Percentiles rank a stretch among this genome's conserved stretches.
phyloP scores from a whole-genome alignment of 225 moss, liverwort and hornwort species.

The Anthoceros angustus region DNA sequence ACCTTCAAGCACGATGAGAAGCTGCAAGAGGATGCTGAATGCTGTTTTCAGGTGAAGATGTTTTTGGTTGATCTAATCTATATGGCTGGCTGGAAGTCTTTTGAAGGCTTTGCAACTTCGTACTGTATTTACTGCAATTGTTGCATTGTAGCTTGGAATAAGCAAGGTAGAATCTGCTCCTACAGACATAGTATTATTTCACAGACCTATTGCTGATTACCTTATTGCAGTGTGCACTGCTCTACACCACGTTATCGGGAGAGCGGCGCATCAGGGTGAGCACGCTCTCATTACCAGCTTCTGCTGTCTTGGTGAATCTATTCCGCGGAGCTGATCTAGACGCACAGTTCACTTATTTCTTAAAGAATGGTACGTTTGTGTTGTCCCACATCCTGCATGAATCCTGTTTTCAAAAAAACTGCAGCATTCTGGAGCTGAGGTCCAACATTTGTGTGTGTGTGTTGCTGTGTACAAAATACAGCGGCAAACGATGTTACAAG shows the following conservation, averaged over 20 bases:
- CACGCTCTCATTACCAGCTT: constrained; percentile 73
- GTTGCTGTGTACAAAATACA: constrained; percentile 14
- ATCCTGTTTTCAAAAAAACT: not conserved
- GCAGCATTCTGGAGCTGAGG: not conserved
- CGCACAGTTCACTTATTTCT: constrained; percentile 91
- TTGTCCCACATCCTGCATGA: not conserved
- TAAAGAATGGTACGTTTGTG: constrained; percentile 57
- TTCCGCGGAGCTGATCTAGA: constrained; percentile 98
- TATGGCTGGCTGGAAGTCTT: constrained; percentile 8
- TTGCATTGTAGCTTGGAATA: no score
- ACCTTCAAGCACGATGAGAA: constrained; percentile 99
- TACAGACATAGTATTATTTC: no score
- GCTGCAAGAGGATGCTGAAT: constrained; percentile 89
- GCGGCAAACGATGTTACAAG: constrained; percentile 62
- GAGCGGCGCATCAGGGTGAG: constrained; percentile 85
- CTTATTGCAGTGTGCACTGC: constrained; percentile 56
- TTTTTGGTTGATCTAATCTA: not conserved
- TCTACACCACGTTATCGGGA: constrained; percentile 75
- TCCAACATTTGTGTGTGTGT: not conserved
- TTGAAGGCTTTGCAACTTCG: not conserved
- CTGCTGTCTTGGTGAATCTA: constrained; percentile 71
- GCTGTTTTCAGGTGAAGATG: constrained; percentile 67
- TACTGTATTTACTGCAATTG: not conserved
- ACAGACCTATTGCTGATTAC: no score
- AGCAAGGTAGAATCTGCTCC: no score